Evolutionary conservation across 306 rosid genomes (phyloP), one percentile per base, ranked within the genome.

Genomic region (Acacia crassicarpa): DNA sequence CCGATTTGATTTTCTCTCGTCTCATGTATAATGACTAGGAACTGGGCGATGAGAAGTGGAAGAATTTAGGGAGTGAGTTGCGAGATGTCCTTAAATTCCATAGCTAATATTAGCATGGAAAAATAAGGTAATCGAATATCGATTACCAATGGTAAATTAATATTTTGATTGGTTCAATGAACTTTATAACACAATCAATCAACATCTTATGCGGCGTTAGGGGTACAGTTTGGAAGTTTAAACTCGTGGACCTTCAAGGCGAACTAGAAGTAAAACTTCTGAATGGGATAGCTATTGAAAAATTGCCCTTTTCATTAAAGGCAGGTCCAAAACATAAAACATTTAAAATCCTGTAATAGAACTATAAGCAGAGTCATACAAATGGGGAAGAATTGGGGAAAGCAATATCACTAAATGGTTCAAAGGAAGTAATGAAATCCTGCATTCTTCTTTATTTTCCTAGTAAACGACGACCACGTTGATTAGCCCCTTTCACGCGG

Each of bases 401-500:
- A 27, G 70, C 33, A 74, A 78, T 6, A 70, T 76, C 30, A 65
- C 48, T 51, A 22, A 51, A 51, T 59, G 72, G 74, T 35, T 65
- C 51, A 78, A 76, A 72, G 15, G 74, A 41, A 82, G 38, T 76
- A 73, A 13, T n/a, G 68, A 17, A 68, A 22, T 33, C 70, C 51
- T 33, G 80, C 45, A 68, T 65, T 79, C 90, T 65, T 79, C 90
- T n/a, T 86, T 80, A 93, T 84, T 87, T 95, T 58, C 95, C 65
- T 22, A 93, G 94, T 84, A 95, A 81, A 74, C 83, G 94, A 20
- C 78, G 97, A 74, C 88, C 88, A 0, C 97, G 98, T 76, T 49
- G 91, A 80, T 78, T 90, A 12, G 92, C 98, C 32, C 84, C 93
- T 83, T 84, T 77, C 54, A 93, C 80, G 2, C 99, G 95, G 67